Conservation (phyloP, 768 basidiomycete genomes). For the Leucogyrophana mollusca region DNA sequence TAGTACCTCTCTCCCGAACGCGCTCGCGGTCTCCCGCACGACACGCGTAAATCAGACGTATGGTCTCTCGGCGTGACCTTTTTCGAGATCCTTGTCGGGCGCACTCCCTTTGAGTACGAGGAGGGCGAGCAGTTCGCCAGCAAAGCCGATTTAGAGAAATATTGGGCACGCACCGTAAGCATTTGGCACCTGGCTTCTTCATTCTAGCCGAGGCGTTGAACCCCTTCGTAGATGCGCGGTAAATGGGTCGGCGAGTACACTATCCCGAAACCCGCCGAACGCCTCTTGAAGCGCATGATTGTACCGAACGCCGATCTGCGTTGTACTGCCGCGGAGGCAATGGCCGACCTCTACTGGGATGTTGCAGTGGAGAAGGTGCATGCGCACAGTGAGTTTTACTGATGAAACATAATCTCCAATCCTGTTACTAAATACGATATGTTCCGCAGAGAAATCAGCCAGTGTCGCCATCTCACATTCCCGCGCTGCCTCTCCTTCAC, state of each 20-base stretch:
- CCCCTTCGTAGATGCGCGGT: slow-evolving; percentile 54
- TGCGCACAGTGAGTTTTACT: slow-evolving; percentile 44
- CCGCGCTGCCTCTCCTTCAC: slow-evolving; percentile 13
- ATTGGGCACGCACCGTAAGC: slow-evolving; percentile 81
- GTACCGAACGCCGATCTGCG: slow-evolving; percentile 80
- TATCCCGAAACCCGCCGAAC: slow-evolving; percentile 67
- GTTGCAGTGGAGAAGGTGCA: slow-evolving; percentile 17
- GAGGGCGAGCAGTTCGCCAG: slow-evolving; percentile 78
- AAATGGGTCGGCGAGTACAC: slow-evolving; percentile 75
- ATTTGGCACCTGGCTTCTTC: neutral
- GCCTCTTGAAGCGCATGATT: slow-evolving; percentile 73
- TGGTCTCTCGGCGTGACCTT: slow-evolving; percentile 89
- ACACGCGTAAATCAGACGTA: slow-evolving; percentile 88
- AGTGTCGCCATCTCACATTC: slow-evolving; percentile 22
- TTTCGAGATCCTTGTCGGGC: slow-evolving; percentile 90
- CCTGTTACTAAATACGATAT: slow-evolving; percentile 1
- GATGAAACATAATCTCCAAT: neutral
- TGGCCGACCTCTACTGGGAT: slow-evolving; percentile 69
- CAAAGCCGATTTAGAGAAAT: slow-evolving; percentile 79
- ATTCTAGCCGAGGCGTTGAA: neutral
- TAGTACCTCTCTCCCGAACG: slow-evolving; percentile 93
- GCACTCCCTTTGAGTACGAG: slow-evolving; percentile 87
- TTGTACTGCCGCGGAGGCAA: slow-evolving; percentile 64
- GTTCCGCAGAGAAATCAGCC: slow-evolving; percentile 30
- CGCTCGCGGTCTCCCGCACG: slow-evolving; percentile 83